phyloP scores from a whole-genome alignment of 768 basidiomycete species.

The Pleurotus tuoliensis region DNA sequence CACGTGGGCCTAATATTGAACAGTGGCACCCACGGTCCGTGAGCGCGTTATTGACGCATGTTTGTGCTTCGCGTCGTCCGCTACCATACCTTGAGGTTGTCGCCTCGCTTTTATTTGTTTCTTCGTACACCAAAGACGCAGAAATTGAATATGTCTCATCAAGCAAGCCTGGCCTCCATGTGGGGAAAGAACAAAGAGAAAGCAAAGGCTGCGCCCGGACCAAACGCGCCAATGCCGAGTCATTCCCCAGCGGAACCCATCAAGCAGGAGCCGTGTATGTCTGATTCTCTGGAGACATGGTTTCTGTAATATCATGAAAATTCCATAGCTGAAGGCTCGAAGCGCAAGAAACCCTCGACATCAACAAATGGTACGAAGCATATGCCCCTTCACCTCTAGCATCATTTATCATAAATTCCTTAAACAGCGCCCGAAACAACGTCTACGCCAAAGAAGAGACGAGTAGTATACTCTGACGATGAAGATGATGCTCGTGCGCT shows the following conservation, averaged over 20 bases:
- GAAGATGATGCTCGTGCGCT: constrained; percentile 28
- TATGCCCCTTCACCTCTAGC: background rate
- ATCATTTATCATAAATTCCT: no score
- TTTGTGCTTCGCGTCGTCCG: constrained; percentile 5
- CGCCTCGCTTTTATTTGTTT: constrained; percentile 51
- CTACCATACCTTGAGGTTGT: background rate
- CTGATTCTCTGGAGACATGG: no score
- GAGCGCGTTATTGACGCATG: background rate
- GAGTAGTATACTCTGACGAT: constrained; percentile 52
- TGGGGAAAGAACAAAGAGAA: constrained; percentile 52
- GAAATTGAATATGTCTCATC: constrained; percentile 70
- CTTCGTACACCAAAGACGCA: constrained; percentile 65
- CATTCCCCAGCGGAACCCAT: constrained; percentile 15
- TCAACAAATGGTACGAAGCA: constrained; percentile 11
- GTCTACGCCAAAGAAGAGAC: constrained; percentile 45
- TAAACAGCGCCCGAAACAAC: constrained; percentile 10
- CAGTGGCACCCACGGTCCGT: background rate
- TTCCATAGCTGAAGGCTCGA: constrained; percentile 33
- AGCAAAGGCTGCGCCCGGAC: constrained; percentile 12
- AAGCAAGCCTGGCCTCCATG: constrained; percentile 74
- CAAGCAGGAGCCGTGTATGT: no score
- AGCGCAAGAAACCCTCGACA: constrained; percentile 29
- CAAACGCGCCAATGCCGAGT: constrained; percentile 20
- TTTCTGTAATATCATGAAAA: background rate
- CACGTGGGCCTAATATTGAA: background rate